A percentile compares a stretch with the other conserved stretches of the same genome.
These are phyloP conservation scores for Copromyces sp. DNA, from an alignment of 495 filamentous ascomycete genomes.

Conservation along the genomic window DNA sequence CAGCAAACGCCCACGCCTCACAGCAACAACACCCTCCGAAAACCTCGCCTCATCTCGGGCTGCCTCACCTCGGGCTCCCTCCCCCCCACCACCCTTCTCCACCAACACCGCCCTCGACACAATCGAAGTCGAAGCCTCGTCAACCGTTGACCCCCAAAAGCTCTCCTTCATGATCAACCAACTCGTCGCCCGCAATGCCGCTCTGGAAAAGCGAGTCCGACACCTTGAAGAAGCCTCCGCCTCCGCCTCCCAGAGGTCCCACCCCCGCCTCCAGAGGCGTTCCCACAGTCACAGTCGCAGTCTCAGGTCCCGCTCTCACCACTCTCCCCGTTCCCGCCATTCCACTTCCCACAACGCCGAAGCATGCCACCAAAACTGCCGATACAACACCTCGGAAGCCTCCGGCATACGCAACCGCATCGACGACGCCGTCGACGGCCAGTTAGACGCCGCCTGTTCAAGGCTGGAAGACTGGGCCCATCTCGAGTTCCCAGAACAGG, in stretches of 20 bases:
- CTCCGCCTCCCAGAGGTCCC: neutral
- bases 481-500: neutral
- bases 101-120: neutral
- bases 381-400: neutral
- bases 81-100: neutral
- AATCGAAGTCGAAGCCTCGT: neutral
- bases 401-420: neutral
- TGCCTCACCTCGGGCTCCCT: no score
- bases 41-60: neutral
- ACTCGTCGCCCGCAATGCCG: neutral
- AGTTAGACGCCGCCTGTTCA: neutral
- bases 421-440: neutral
- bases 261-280: no score
- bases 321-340: no score
- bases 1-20: neutral
- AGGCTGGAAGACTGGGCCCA: neutral
- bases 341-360: neutral
- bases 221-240: neutral
- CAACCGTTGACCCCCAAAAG: neutral
- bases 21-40: neutral
- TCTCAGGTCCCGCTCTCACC: no score
- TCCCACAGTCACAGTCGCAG: no score
- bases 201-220: neutral
- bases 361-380: neutral
- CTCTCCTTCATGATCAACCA: neutral